Evolutionary conservation across 2,329 filamentous ascomycete species (phyloP), one percentile per base, ranked within the genome.

Genomic region (Xylariaceae sp.): DNA sequence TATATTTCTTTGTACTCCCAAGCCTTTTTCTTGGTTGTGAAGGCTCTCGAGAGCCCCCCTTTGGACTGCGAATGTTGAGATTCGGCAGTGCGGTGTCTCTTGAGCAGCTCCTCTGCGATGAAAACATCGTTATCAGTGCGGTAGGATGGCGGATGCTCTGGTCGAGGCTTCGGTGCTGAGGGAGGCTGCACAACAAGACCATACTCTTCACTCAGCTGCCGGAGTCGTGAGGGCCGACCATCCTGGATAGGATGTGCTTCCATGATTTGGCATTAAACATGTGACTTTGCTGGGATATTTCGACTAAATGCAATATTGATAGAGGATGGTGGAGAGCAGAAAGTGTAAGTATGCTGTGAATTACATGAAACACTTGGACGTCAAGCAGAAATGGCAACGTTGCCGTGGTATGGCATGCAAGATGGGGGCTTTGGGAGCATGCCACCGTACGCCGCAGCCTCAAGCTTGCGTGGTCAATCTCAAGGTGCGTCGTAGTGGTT

Each of bases 1-100:
- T 84, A 79, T 17, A 85, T 76, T 60, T 85, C 79, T 39, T 75
- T 77, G 9, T 81, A 75, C 24, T 84, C 80, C 78, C 79, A 83
- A 37, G 74, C 67, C 66, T 83, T 83, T 63, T 75, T 79, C 58
- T 77, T 80, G 58, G 76, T 78, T 1, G 74, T 76, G 58, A 81
- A 80, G 9, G 78, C 77, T 7, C 76, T 75, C 1, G 76, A 74
- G 3, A 80, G 68, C 4, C 73, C 69, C 52, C 72, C 74, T 58
- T 78, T 79, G 52, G 73, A 72, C 6, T 75, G 72, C 4, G 69
- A 67, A 3, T 69, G 63, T 34, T 73, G 71, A 12, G 68, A 63
- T 14, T 72, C 71, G 29, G 60, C 59, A 28, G 69, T 48, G 11
- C 77, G 74, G 36, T 78, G 78, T 21, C 76, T 76, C 62, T 80